Evolutionary conservation across 2,329 filamentous ascomycete species (phyloP).

Genomic region (Pseudogymnoascus sp.): DNA sequence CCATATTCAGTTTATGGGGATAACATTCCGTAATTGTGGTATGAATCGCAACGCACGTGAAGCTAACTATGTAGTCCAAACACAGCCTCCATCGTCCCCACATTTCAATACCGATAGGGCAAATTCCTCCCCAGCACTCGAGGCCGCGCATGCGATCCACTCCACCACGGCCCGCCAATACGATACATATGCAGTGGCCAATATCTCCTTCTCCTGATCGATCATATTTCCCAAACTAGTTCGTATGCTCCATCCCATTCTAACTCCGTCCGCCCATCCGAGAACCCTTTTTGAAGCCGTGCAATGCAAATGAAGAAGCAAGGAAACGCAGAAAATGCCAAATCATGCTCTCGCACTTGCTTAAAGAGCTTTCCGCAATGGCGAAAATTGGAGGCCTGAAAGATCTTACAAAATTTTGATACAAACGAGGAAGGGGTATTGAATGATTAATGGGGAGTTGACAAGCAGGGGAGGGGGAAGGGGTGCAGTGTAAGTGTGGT

Average conservation of each 20-base stretch:
- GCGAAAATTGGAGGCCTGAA: not conserved
- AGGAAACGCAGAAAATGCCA: not conserved
- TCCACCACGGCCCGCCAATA: constrained; percentile 4
- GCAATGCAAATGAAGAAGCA: constrained; percentile 3
- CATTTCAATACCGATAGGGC: constrained; percentile 3
- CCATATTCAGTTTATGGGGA: not conserved
- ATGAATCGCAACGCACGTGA: constrained; percentile 1
- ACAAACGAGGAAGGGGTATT: constrained; percentile 6
- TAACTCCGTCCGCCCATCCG: constrained; percentile 2
- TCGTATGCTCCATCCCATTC: not conserved
- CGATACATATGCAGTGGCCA: not conserved
- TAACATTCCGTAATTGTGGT: constrained; percentile 6
- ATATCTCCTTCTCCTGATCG: not conserved
- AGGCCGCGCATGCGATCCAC: constrained; percentile 7
- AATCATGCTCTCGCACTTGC: constrained; percentile 4
- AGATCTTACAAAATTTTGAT: constrained; percentile 6
- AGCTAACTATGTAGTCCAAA: constrained; percentile 5
- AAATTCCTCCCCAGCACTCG: not conserved
- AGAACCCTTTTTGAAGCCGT: not conserved
- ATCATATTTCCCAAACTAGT: not conserved
- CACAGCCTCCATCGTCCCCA: constrained; percentile 5
- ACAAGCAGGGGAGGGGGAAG: not conserved
- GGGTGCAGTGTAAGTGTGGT: not conserved
- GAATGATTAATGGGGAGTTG: not conserved
- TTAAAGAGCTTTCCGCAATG: not conserved